These are phyloP conservation scores for Colletotrichum phormii DNA, from an alignment of 2,329 filamentous ascomycete genomes.

Conservation along the genomic window DNA sequence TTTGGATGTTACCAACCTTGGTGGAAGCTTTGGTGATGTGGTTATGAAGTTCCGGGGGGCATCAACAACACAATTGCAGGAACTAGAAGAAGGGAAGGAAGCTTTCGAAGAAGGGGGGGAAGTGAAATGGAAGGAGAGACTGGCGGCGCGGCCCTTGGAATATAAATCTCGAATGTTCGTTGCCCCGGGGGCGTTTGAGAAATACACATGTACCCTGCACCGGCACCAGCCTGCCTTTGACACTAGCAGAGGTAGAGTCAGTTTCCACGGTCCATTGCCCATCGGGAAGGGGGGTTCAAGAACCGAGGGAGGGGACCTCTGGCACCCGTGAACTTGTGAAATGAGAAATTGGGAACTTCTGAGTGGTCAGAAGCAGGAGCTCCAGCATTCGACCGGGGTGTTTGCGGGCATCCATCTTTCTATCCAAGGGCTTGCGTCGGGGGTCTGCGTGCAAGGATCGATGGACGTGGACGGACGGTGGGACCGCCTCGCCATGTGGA, in stretches of 20 bases:
- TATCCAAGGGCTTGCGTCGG: background rate
- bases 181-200: conserved; percentile 35
- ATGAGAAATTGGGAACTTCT: conserved; percentile 34
- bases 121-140: conserved; percentile 2
- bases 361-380: conserved; percentile 29
- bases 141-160: background rate
- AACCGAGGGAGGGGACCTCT: background rate
- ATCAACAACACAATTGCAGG: conserved; percentile 14
- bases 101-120: background rate
- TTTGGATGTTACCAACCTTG: conserved; percentile 20
- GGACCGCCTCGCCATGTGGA: conserved; percentile 11
- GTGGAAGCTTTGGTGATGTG: conserved; percentile 7
- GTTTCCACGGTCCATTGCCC: conserved; percentile 4
- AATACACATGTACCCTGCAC: conserved; percentile 16
- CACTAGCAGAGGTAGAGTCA: conserved; percentile 2
- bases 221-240: background rate
- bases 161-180: conserved; percentile 24
- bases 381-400: conserved; percentile 18
- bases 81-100: background rate
- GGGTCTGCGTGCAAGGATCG: conserved; percentile 15
- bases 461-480: background rate
- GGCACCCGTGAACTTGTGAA: conserved; percentile 1
- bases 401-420: conserved; percentile 17
- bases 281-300: conserved; percentile 2
- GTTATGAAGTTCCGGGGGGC: conserved; percentile 4